Evolutionary conservation across 495 filamentous ascomycete species (phyloP).

Genomic region (Pyrenula aspistea): DNA sequence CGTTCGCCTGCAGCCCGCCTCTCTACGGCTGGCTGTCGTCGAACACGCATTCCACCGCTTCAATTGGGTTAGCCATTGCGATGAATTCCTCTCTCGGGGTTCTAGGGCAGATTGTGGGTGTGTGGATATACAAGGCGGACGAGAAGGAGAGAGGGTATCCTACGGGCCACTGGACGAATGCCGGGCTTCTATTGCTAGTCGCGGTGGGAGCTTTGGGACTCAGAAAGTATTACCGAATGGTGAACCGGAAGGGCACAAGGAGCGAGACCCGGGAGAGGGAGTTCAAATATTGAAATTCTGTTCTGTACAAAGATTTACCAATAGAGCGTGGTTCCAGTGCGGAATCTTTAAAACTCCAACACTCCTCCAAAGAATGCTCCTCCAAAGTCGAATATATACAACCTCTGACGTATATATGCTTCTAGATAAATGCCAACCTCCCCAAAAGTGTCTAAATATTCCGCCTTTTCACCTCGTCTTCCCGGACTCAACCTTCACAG

Average conservation of each 20-base stretch:
- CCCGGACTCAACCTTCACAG: neutral
- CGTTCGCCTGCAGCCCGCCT: constrained; percentile 47
- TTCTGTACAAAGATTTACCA: too few relatives aligned
- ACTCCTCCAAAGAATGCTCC: too few relatives aligned
- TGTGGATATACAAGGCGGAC: constrained; percentile 59
- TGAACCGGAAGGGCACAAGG: neutral
- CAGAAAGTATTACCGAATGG: neutral
- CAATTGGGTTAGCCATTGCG: constrained; percentile 55
- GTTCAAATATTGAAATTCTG: neutral
- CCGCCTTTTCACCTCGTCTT: neutral
- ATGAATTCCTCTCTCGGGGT: constrained; percentile 55
- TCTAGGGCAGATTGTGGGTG: constrained; percentile 56
- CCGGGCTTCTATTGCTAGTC: constrained; percentile 25
- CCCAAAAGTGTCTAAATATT: too few relatives aligned
- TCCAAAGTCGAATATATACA: too few relatives aligned
- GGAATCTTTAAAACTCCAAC: too few relatives aligned
- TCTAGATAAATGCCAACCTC: too few relatives aligned
- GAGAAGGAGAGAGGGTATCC: constrained; percentile 51
- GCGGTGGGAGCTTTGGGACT: constrained; percentile 1
- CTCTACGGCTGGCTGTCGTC: constrained; percentile 59
- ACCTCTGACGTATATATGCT: too few relatives aligned
- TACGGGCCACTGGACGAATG: constrained; percentile 50
- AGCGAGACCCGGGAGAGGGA: neutral
- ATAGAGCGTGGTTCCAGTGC: too few relatives aligned
- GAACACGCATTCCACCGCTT: constrained; percentile 51